Percentiles rank a stretch among this genome's conserved stretches.
These are phyloP conservation scores for Polysphondylium violaceum DNA, from an alignment of 78 protist species.

Conservation along the genomic window DNA sequence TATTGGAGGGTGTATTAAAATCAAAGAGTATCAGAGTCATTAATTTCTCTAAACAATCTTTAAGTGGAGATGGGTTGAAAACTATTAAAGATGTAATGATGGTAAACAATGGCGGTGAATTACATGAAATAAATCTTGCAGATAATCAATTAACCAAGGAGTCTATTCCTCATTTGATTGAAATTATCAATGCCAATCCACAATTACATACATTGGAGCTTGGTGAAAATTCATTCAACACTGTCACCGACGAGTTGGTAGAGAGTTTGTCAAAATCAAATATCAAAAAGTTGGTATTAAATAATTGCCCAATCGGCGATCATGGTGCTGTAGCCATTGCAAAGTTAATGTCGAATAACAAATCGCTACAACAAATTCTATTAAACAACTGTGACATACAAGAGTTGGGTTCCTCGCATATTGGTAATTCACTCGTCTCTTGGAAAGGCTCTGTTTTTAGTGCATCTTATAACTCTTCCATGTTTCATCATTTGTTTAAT, in stretches of 20 bases:
- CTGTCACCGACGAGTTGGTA: neutral
- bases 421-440: conserved; percentile 14
- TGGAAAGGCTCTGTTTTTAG: conserved; percentile 36
- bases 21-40: neutral
- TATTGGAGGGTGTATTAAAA: conserved; percentile 3
- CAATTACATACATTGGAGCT: neutral
- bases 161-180: neutral
- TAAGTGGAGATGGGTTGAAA: conserved; percentile 4
- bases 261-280: neutral
- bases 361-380: neutral
- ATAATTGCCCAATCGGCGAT: neutral
- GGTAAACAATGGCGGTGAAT: neutral
- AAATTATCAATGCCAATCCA: neutral
- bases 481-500: neutral
- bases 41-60: conserved; percentile 28
- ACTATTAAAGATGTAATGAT: neutral
- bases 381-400: conserved; percentile 30
- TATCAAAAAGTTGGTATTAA: neutral
- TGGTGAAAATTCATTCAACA: neutral
- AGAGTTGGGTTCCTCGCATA: neutral
- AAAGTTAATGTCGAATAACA: neutral
- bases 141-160: conserved; percentile 24
- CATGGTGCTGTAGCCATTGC: neutral
- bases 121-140: conserved; percentile 16
- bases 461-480: conserved; percentile 3